Conservation (phyloP, 2,329 filamentous ascomycete species). For the Polychaeton citri region DNA sequence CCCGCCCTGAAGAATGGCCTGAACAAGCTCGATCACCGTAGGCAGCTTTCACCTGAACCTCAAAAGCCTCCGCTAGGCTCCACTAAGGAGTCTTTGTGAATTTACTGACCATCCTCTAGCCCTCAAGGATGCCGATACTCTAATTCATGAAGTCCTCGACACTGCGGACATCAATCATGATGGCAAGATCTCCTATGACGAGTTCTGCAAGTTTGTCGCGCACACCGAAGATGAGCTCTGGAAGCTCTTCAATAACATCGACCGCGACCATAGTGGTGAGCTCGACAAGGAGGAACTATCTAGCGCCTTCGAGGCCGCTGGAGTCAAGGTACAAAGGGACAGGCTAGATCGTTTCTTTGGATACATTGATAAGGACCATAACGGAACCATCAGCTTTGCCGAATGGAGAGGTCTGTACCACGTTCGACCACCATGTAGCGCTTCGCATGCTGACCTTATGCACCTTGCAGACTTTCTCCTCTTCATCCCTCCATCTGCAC, state of each 20-base stretch:
- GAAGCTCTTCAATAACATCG: slow-evolving; percentile 72
- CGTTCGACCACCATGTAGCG: neutral
- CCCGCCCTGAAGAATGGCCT: slow-evolving; percentile 74
- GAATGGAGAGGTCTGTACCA: slow-evolving; percentile 70
- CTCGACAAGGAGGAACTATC: slow-evolving; percentile 78
- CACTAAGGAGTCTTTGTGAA: too few species aligned
- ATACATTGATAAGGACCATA: slow-evolving; percentile 78
- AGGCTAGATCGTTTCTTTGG: slow-evolving; percentile 76
- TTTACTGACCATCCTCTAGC: slow-evolving; percentile 30
- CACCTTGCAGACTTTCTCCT: slow-evolving; percentile 70
- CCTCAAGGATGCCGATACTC: slow-evolving; percentile 79
- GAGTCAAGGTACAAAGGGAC: slow-evolving; percentile 62
- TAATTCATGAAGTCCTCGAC: slow-evolving; percentile 68
- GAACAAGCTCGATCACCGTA: slow-evolving; percentile 83
- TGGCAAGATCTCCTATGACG: slow-evolving; percentile 81
- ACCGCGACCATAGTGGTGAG: slow-evolving; percentile 71
- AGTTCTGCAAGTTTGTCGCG: slow-evolving; percentile 81
- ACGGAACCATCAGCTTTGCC: slow-evolving; percentile 76
- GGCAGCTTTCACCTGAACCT: too few species aligned
- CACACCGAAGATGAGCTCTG: slow-evolving; percentile 75
- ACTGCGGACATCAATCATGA: slow-evolving; percentile 79
- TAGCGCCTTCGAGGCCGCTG: slow-evolving; percentile 62
- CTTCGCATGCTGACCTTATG: slow-evolving; percentile 1
- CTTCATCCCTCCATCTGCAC: slow-evolving; percentile 61
- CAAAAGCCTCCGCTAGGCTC: too few species aligned